Percentiles rank a stretch among this genome's conserved stretches.
Evolutionary conservation across 2,329 filamentous ascomycete genomes (phyloP).

Genomic region (Hypoxylon sp.): DNA sequence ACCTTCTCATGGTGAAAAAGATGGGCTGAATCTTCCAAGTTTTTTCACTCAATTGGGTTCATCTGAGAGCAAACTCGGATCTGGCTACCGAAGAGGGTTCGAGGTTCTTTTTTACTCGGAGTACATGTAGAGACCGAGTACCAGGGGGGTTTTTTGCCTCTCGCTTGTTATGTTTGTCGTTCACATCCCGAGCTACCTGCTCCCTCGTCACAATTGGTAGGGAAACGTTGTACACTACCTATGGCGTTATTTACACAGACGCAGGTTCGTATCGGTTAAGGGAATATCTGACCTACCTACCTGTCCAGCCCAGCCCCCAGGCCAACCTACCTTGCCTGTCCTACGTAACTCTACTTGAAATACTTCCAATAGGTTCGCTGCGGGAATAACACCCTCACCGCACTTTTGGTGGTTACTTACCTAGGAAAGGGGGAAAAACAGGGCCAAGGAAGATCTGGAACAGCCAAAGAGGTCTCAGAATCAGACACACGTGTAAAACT

Average conservation of each 20-base stretch:
- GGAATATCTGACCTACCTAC: neutral
- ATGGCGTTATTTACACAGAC: conserved; percentile 10
- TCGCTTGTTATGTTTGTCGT: conserved; percentile 14
- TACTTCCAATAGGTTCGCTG: conserved; percentile 6
- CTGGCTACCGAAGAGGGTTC: conserved; percentile 35
- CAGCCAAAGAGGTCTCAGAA: conserved; percentile 25
- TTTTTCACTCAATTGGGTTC: conserved; percentile 7
- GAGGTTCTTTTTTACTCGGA: conserved; percentile 6
- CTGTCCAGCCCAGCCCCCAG: neutral
- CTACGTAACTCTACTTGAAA: neutral
- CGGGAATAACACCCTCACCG: conserved; percentile 30
- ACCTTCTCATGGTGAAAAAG: conserved; percentile 6
- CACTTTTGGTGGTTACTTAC: conserved; percentile 7
- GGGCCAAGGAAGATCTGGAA: too few relatives aligned
- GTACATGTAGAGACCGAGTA: conserved; percentile 4
- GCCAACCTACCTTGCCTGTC: neutral
- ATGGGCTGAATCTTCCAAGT: conserved; percentile 5
- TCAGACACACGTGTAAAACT: conserved; percentile 32
- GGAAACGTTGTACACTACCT: neutral
- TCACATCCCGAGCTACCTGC: neutral
- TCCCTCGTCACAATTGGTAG: neutral
- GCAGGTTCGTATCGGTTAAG: neutral
- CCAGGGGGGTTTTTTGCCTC: neutral
- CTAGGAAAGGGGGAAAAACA: conserved; percentile 8
- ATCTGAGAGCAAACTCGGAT: conserved; percentile 25